These are phyloP conservation scores for Tylopilus sp. DNA, from an alignment of 768 basidiomycete species.

Conservation along the genomic window DNA sequence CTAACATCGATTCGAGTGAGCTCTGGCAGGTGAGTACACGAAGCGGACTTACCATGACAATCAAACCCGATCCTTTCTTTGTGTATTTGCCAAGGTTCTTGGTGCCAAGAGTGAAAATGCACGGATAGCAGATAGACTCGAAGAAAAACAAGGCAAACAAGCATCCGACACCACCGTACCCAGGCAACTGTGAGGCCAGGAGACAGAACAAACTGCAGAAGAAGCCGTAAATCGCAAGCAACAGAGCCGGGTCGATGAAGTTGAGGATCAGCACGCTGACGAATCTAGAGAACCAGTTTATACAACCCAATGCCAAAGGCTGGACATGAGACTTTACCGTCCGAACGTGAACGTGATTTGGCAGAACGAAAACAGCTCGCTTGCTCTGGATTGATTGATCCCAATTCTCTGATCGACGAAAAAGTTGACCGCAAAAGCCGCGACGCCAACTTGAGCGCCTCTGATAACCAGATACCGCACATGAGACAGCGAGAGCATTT, in stretches of 20 bases:
- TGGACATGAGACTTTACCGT: conserved; percentile 36
- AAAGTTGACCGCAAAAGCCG: conserved; percentile 67
- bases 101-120: conserved; percentile 63
- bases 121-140: conserved; percentile 73
- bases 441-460: conserved; percentile 65
- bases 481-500: too few relatives aligned
- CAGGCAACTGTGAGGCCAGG: conserved; percentile 46
- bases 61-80: conserved; percentile 58
- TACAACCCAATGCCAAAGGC: neutral
- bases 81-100: conserved; percentile 61
- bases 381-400: conserved; percentile 48
- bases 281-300: conserved; percentile 42
- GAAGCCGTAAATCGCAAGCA: conserved; percentile 52
- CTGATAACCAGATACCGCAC: too few relatives aligned
- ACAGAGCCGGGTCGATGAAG: conserved; percentile 60
- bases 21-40: neutral
- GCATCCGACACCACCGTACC: conserved; percentile 54
- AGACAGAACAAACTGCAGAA: conserved; percentile 51
- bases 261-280: conserved; percentile 58
- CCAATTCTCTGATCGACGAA: conserved; percentile 60
- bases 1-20: conserved; percentile 21
- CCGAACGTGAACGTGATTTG: conserved; percentile 66
- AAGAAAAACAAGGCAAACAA: conserved; percentile 69
- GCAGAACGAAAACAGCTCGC: conserved; percentile 67
- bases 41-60: conserved; percentile 49